Evolutionary conservation across 257 asterid species (phyloP), one percentile per base, ranked within the genome.

Genomic region (Solanum chmielewskii): DNA sequence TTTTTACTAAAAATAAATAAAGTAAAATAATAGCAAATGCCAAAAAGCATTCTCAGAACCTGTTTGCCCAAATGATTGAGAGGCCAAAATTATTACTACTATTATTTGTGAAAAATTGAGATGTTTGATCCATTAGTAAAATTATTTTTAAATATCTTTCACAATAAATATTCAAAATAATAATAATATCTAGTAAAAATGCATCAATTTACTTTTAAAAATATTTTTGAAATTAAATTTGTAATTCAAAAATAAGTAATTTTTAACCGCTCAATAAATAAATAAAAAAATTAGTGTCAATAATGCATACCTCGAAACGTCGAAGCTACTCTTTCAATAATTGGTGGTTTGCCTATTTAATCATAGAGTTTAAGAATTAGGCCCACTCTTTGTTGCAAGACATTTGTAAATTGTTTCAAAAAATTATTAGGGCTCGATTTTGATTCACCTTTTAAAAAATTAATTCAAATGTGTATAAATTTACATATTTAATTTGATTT

Each of bases 281-380:
- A n/a, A n/a, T n/a, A n/a, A n/a, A n/a, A n/a, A n/a, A n/a, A n/a
- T n/a, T n/a, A n/a, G n/a, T n/a, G n/a, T n/a, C 2, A n/a, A 29
- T 41, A 41, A 29, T 41, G 29, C 4, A 42, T 16, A 68, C 80
- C 13, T 31, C 16, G 59, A 78, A 87, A 89, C 89, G 90, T 91
- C 90, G 91, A 87, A 56, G 87, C 92, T 87, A 83, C 85, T 64
- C 88, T 87, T 93, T 90, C 91, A 37, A 90, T 91, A 89, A 92
- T 89, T 92, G 92, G 86, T 85, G 77, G 37, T 76, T 76, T 76
- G 60, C 60, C 78, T 88, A 29, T 60, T 29, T 44, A 37, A 49
- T 25, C 60, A 20, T 76, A 42, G 60, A 42, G n/a, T 52, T 77
- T 33, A 33, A 33, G 35, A 4, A 33, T 35, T 66, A 74, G 77